Base-by-base conservation (phyloP, 2,329 filamentous ascomycete species). In the Fusarium verrucosum region DNA sequence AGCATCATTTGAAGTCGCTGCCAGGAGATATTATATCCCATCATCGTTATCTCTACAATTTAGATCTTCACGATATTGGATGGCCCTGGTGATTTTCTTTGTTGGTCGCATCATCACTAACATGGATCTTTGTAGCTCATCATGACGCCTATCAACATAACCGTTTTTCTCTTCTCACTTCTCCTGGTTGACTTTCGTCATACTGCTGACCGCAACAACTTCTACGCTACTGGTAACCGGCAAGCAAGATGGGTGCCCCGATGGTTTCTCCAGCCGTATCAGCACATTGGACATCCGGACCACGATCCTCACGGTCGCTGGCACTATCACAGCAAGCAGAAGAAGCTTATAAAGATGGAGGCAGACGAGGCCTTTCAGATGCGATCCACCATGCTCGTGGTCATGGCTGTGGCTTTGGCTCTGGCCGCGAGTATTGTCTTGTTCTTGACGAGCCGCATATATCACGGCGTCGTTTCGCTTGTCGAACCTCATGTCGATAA, bases 121-220 rank as follows among this genome's bases (percentile, higher is more conserved):
- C 66, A 51, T 16, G 22, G 22, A 23, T 26, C 35, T 32, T 55
- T 84, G 81, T 51, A 80, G 58, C 33, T 61, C 19, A 66, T 91
- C 66, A 80, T 89, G 76, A 89, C 87, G 1, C 88, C 89, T 9
- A 66, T 91, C 61, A 81, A 87, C 64, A 85, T 90, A 73, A 78
- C 86, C 46, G 84, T 86, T 20, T 90, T 91, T 76, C 74, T 92
- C 37, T 41, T 90, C 64, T 90, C 88, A 3, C 83, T 91, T 41
- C 81, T 83, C 72, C 75, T 89, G 47, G 82, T 91, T 38, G 88
- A 91, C 77, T 77, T 82, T 46, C 81, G 81, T 56, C 79, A 86
- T 82, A 76, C 85, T 69, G 70, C 80, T 70, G 72, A 81, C 74
- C 80, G 87, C 75, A 78, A 77, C 49, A 76, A 76, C 58, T 73